These are phyloP conservation scores for Fonsecaea pedrosoi DNA, from an alignment of 2,329 filamentous ascomycete genomes.

Conservation along the genomic window DNA sequence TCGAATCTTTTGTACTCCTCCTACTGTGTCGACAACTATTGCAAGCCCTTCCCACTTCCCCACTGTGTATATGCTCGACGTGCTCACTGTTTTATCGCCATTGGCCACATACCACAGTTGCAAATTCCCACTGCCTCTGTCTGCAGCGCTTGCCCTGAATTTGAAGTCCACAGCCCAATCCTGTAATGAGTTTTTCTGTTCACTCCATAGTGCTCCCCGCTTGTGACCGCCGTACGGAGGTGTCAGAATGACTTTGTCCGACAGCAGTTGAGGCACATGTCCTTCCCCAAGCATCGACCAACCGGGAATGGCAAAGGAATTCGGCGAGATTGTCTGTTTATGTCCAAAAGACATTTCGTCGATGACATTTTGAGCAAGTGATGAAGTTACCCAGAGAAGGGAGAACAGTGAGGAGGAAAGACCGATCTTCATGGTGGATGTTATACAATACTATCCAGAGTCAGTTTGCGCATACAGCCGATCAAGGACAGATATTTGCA, in stretches of 20 bases:
- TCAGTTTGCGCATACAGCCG: not conserved
- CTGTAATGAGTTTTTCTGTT: slow-evolving; percentile 58
- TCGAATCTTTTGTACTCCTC: slow-evolving; percentile 76
- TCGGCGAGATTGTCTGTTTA: slow-evolving; percentile 65
- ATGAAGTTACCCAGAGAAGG: slow-evolving; percentile 26
- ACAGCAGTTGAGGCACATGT: slow-evolving; percentile 68
- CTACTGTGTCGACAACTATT: slow-evolving; percentile 83
- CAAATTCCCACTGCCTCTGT: slow-evolving; percentile 84
- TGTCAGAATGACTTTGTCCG: slow-evolving; percentile 90
- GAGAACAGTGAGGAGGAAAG: slow-evolving; percentile 18
- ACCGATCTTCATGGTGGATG: slow-evolving; percentile 29
- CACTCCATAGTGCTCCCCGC: slow-evolving; percentile 81
- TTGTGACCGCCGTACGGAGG: slow-evolving; percentile 85
- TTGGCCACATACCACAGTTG: slow-evolving; percentile 89
- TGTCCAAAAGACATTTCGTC: slow-evolving; percentile 41
- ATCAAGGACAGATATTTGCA: not conserved
- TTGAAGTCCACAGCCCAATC: slow-evolving; percentile 84
- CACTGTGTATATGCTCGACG: slow-evolving; percentile 82
- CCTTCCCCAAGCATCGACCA: slow-evolving; percentile 63
- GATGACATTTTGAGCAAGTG: slow-evolving; percentile 35
- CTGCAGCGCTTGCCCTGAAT: slow-evolving; percentile 85
- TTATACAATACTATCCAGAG: not conserved
- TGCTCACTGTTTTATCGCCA: slow-evolving; percentile 68
- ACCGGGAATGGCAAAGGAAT: slow-evolving; percentile 58
- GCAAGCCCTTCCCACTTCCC: slow-evolving; percentile 88